Evolutionary conservation across 2,329 filamentous ascomycete species (phyloP), one percentile per base, ranked within the genome.

Genomic region (Hypoxylon sp.): DNA sequence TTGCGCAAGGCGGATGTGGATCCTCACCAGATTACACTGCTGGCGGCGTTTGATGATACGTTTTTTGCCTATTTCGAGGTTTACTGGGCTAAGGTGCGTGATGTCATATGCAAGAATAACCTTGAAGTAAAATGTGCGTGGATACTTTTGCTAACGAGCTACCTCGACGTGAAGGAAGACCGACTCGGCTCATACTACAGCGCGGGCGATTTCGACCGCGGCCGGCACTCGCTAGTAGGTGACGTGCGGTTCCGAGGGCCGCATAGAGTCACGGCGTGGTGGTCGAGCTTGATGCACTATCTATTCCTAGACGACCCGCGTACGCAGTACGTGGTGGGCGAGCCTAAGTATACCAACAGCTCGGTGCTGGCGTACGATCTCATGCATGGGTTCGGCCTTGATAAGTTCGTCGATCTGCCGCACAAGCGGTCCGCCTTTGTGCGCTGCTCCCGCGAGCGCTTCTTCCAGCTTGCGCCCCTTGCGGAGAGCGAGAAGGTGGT

Each of bases 61-160:
- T 85, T 81, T 49, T 94, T 94, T 75, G 88, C 90, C 0, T 94
- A 94, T 75, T 93, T 91, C 73, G 91, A 94, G 75, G 81, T 93
- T 1, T 94, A 93, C 76, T 94, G 90, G 90, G 89, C 87, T 69
- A 85, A 85, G 80, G 82, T 83, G 72, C 63, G 76, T 67, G n/a
- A 10, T 30, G 15, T 37, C 11, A 37, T 46, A n/a, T n/a, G n/a
- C n/a, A n/a, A n/a, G n/a, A n/a, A n/a, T n/a, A n/a, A n/a, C n/a
- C n/a, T n/a, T n/a, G n/a, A n/a, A n/a, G n/a, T n/a, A n/a, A n/a
- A n/a, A 8, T 19, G 39, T 28, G 20, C 39, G 39, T 17, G 7
- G 17, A 43, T 7, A 44, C 2, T 20, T 15, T 19, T 43, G 37
- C 65, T 68, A 53, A 65, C 26, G 20, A 0, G 8, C 30, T 6